Conservation (phyloP, 2,329 filamentous ascomycete species). For the Trematosphaeria pertusa region DNA sequence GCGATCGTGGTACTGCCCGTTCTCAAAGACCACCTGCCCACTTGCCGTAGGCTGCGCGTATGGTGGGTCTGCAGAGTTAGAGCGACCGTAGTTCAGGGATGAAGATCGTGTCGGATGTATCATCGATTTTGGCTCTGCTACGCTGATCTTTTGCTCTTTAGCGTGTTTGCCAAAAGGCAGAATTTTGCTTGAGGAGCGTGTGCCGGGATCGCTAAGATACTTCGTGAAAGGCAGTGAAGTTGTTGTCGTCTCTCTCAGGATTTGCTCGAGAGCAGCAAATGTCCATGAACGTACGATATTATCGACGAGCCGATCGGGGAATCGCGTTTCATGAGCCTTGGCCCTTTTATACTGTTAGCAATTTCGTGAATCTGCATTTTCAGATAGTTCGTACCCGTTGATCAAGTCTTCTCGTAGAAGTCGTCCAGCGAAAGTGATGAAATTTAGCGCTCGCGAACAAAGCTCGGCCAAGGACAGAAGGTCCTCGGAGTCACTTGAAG, state of each 20-base stretch:
- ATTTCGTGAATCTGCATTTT: neutral
- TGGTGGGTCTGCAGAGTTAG: conserved; percentile 37
- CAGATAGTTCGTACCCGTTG: conserved; percentile 58
- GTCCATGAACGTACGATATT: conserved; percentile 80
- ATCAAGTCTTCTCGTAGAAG: conserved; percentile 81
- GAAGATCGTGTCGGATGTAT: conserved; percentile 71
- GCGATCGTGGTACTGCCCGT: conserved; percentile 46
- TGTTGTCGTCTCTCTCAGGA: conserved; percentile 76
- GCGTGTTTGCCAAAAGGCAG: conserved; percentile 58
- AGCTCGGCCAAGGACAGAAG: conserved; percentile 83
- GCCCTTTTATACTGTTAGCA: conserved; percentile 37
- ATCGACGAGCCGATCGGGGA: conserved; percentile 66
- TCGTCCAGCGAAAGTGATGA: conserved; percentile 80
- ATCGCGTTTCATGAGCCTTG: conserved; percentile 30
- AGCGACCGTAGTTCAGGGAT: conserved; percentile 59
- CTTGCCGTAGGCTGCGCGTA: conserved; percentile 36
- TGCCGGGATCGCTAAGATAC: conserved; percentile 25
- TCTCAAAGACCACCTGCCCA: conserved; percentile 47
- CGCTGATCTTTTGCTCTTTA: conserved; percentile 67
- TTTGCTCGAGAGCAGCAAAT: conserved; percentile 77
- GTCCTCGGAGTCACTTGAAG: conserved; percentile 70
- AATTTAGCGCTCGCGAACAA: conserved; percentile 80
- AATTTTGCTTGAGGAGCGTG: conserved; percentile 50
- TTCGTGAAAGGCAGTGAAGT: conserved; percentile 69
- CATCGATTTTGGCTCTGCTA: conserved; percentile 73